Percentiles rank a stretch among this genome's conserved stretches.
phyloP scores from a whole-genome alignment of 768 basidiomycete genomes.

The Leccinum ochraceum region DNA sequence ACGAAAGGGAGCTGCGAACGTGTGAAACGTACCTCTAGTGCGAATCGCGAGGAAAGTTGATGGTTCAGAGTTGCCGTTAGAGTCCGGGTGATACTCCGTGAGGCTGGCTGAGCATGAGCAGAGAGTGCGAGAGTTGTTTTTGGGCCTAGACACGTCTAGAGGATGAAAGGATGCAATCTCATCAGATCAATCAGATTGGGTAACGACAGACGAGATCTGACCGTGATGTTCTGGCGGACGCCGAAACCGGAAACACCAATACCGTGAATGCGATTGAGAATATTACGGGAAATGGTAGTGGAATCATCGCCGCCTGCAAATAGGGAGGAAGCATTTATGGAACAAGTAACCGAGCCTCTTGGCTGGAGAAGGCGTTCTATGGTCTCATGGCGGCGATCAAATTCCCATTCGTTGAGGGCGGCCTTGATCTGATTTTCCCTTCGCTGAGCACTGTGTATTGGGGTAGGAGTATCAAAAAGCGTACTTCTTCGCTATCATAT shows the following conservation, averaged over 20 bases:
- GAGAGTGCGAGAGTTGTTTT: constrained; percentile 45
- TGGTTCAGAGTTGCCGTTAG: constrained; percentile 73
- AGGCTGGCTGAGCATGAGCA: constrained; percentile 36
- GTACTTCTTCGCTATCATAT: constrained; percentile 51
- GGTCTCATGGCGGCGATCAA: constrained; percentile 38
- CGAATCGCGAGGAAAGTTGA: constrained; percentile 68
- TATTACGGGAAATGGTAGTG: constrained; percentile 23
- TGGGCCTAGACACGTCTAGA: constrained; percentile 49
- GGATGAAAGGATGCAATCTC: constrained; percentile 16
- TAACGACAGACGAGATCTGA: constrained; percentile 27
- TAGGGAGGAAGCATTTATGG: constrained; percentile 51
- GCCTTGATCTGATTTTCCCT: constrained; percentile 46
- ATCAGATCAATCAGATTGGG: constrained; percentile 25
- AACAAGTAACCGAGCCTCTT: constrained; percentile 45
- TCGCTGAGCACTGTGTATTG: constrained; percentile 21
- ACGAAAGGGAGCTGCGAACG: constrained; percentile 16
- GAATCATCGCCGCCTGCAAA: constrained; percentile 40
- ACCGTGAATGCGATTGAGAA: constrained; percentile 39
- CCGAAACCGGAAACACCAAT: constrained; percentile 37
- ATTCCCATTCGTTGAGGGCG: constrained; percentile 42
- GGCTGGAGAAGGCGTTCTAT: constrained; percentile 44
- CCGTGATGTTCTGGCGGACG: constrained; percentile 48
- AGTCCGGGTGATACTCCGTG: constrained; percentile 36
- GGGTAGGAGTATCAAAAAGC: constrained; percentile 21
- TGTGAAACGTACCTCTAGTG: constrained; percentile 41